Evolutionary conservation across 176 grass and related monocot species (phyloP).

Genomic region (Bolboschoenus planiculmis): DNA sequence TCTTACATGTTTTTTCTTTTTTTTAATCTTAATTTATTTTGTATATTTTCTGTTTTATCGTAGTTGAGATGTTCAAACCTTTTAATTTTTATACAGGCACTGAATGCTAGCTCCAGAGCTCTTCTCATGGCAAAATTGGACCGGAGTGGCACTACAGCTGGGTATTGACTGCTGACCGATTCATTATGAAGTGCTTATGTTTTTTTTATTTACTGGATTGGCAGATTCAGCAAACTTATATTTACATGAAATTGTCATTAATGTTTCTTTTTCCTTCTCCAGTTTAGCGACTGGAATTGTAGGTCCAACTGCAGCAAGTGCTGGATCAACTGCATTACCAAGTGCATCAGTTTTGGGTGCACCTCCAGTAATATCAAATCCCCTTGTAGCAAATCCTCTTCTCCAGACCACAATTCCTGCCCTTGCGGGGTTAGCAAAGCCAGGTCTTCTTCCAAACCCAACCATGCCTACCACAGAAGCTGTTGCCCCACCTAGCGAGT

Average conservation of each 20-base stretch:
- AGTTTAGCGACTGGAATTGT: conserved; percentile 56
- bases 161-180: conserved; percentile 39
- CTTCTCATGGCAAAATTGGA: conserved; percentile 96
- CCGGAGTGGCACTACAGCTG: conserved; percentile 58
- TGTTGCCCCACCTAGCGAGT: conserved; percentile 58
- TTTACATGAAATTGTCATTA: background rate
- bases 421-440: conserved; percentile 30
- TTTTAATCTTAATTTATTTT: background rate
- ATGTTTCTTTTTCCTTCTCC: conserved; percentile 17
- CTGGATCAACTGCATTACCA: conserved; percentile 31
- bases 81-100: conserved; percentile 44
- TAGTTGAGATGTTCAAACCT: background rate
- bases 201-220: background rate
- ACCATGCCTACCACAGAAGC: conserved; percentile 27
- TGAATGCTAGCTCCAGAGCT: conserved; percentile 96
- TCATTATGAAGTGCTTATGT: conserved; percentile 6
- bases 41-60: background rate
- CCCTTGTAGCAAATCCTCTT: conserved; percentile 21
- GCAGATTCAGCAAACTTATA: background rate
- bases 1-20: background rate
- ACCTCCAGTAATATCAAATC: conserved; percentile 31
- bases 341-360: conserved; percentile 70
- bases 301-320: conserved; percentile 28
- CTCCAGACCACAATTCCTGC: conserved; percentile 39
- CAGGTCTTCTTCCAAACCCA: conserved; percentile 54